Conservation (phyloP, 805 yeast genomes). For the Kodamaea lidongshanica region DNA sequence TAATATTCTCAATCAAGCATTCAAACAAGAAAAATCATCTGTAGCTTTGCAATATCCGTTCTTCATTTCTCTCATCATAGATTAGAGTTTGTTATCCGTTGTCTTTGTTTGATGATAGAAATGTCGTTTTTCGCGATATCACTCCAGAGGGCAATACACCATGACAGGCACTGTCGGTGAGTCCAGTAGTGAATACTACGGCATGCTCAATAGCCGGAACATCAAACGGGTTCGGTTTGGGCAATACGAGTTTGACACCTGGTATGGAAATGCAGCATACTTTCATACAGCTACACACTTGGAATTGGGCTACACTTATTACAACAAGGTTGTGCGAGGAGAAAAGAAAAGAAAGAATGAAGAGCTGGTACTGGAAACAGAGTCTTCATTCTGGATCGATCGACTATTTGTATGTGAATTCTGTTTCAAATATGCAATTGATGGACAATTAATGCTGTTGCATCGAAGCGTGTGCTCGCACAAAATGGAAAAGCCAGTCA, state of each 20-base stretch:
- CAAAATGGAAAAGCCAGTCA: conserved; percentile 27
- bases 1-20: no score
- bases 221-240: conserved; percentile 65
- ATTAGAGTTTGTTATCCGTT: no score
- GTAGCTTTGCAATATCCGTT: no score
- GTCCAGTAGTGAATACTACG: conserved; percentile 41
- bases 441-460: conserved; percentile 32
- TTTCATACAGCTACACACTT: conserved; percentile 41
- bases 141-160: conserved; percentile 31
- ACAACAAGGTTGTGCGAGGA: conserved; percentile 18
- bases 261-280: conserved; percentile 86
- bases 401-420: conserved; percentile 65
- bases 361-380: conserved; percentile 1
- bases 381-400: conserved; percentile 46
- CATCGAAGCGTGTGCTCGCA: conserved; percentile 47
- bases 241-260: conserved; percentile 59
- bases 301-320: conserved; percentile 39
- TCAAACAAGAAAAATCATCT: no score
- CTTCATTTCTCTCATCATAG: no score
- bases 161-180: no score
- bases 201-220: conserved; percentile 57
- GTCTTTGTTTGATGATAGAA: no score
- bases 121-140: no score
- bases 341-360: conserved; percentile 3
- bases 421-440: conserved; percentile 77